Evolutionary conservation across 2,329 filamentous ascomycete species (phyloP), one percentile per base, ranked within the genome.

Genomic region (Salinomyces thailandicus): DNA sequence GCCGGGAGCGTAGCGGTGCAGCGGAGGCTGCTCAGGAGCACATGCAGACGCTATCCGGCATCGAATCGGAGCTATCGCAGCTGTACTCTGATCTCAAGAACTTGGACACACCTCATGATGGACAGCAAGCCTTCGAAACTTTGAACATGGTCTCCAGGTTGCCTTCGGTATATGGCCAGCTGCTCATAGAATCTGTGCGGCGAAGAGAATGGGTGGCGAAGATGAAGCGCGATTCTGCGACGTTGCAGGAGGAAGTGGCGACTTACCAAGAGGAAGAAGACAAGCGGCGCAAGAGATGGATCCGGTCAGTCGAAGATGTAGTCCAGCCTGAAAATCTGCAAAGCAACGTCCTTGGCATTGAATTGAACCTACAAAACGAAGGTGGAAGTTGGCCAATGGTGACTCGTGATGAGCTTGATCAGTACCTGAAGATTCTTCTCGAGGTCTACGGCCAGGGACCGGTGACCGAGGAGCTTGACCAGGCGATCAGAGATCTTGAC

Each of bases 141-240:
- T 69, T 98, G 15, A 77, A 79, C 13, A 69, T 85, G 15, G 79
- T 95, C 22, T 79, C 87, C 29, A 78, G 87, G 44, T 72, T 96
- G 18, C 91, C 91, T 0, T 80, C 81, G 38, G 78, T 93, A 50
- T 98, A 96, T 57, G 87, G 87, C 0, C 87, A 86, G 2, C 82
- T 94, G 40, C 67, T 93, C 14, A 75, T 85, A 3, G 91, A 98
- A 61, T 81, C 85, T 12, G 76, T 95, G 27, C 76, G 84, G 39
- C 79, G 91, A 15, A 79, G 79, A 20, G 87, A 95, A 61, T 98
- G 91, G 87, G 77, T 75, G 9, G 85, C 93, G 35, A 94, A 93
- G 61, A 81, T 96, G 59, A 85, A 81, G 55, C 73, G 75, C 2
- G 91, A 96, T 52, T 91, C 89, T 1, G 79, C 83, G 2, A 85